Percentiles rank a stretch among this genome's conserved stretches.
These are phyloP conservation scores for Dendrocalamus sinicus DNA, from an alignment of 176 grass and related monocot species.

Conservation along the genomic window DNA sequence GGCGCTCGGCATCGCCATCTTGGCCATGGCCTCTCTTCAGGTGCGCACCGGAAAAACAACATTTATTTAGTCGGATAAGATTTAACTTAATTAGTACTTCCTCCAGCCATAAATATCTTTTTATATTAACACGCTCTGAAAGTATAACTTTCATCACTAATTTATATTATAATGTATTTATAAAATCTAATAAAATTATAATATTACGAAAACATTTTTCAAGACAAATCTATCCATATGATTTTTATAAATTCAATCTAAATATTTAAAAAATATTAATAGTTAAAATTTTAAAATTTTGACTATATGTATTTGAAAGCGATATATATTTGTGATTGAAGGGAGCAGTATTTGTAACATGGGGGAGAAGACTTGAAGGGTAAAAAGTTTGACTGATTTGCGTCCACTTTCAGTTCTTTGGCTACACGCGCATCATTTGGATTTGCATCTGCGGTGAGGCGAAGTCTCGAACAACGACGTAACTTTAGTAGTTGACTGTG, in stretches of 20 bases:
- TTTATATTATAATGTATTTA: too few relatives aligned
- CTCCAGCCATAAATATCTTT: too few relatives aligned
- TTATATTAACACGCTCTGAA: too few relatives aligned
- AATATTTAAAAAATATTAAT: too few relatives aligned
- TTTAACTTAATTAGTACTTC: background rate
- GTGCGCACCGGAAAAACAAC: slow-evolving; percentile 20
- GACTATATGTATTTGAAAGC: too few relatives aligned
- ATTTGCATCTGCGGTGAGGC: slow-evolving; percentile 16
- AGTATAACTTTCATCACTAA: too few relatives aligned
- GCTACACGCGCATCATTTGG: background rate
- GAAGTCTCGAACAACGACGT: slow-evolving; percentile 29
- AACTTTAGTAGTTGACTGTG: slow-evolving; percentile 13
- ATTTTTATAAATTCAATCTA: too few relatives aligned
- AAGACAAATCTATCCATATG: too few relatives aligned
- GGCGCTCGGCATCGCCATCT: slow-evolving; percentile 68
- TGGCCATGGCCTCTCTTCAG: slow-evolving; percentile 69
- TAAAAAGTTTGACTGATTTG: background rate
- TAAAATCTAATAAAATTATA: too few relatives aligned
- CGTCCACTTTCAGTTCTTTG: background rate
- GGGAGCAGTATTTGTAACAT: background rate
- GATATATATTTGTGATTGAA: too few relatives aligned
- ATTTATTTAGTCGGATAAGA: background rate
- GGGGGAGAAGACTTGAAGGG: background rate
- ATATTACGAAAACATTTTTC: accelerated
- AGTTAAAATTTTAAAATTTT: too few relatives aligned